Evolutionary conservation across 1,284 basidiomycete species (phyloP).

Genomic region (Rhodofomes roseus): DNA sequence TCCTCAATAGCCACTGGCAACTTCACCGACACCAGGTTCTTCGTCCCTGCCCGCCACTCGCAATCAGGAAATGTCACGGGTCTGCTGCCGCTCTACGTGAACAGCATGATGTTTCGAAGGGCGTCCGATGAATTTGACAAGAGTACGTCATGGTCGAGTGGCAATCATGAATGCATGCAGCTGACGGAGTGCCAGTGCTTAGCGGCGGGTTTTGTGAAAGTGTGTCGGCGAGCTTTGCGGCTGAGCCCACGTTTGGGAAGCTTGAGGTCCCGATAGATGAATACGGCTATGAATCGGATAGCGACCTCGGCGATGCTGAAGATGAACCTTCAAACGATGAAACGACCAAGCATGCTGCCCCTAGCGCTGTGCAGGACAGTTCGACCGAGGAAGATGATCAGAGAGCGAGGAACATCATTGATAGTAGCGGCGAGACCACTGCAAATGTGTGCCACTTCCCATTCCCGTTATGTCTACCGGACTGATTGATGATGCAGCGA

Average conservation of each 20-base stretch:
- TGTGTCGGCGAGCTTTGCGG: background rate
- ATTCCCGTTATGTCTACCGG: no score
- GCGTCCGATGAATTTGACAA: slow-evolving; percentile 10
- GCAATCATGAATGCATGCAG: background rate
- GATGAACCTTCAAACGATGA: background rate
- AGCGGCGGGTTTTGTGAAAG: background rate
- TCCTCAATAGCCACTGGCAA: slow-evolving; percentile 4
- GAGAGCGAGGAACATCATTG: no score
- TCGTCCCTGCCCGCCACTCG: slow-evolving; percentile 13
- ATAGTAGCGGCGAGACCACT: no score
- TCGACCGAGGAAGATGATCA: no score
- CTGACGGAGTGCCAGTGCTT: background rate
- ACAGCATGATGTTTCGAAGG: slow-evolving; percentile 12
- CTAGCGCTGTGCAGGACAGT: no score
- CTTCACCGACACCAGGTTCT: slow-evolving; percentile 17
- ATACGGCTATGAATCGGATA: slow-evolving; percentile 10
- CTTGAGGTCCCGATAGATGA: background rate
- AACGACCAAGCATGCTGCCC: background rate
- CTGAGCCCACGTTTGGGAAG: background rate
- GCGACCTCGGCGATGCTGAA: slow-evolving; percentile 7
- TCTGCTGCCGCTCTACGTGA: slow-evolving; percentile 14
- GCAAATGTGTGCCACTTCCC: no score
- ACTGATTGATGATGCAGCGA: no score
- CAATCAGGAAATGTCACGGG: slow-evolving; percentile 10
- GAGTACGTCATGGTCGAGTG: slow-evolving; percentile 8